Base-by-base conservation (phyloP, 495 filamentous ascomycete genomes). In the Penicillium canescens region DNA sequence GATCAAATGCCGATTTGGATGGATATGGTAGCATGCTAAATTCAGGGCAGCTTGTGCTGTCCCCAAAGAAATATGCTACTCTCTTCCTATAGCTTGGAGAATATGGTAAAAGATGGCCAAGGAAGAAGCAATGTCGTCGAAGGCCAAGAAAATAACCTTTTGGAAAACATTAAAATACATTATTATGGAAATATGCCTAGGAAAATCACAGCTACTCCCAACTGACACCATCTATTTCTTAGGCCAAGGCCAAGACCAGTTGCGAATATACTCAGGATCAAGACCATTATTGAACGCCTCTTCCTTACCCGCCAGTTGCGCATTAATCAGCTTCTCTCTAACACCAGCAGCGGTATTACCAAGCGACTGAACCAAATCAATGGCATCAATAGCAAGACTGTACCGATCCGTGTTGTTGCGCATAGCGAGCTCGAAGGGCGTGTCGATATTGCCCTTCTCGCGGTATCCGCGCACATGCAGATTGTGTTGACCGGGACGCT, bases 371-470 rank as follows among this genome's bases (percentile, higher is more conserved):
- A 86, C 78, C 45, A 79, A 77, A 60, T 90, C 86, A 55, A 91
- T 88, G 4, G 86, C 86, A 62, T 84, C 82, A 57, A 91, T 87
- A 6, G 87, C 86, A 18, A 91, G 67, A 60, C 82, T 85, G 63
- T 82, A 91, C 26, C 86, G 74, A 66, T 90, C 86, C 3, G 86
- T 86, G 46, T 82, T 73, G 66, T 91, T 91, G 44, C 86, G 75
- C 62, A 89, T 82, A 9, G 86, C 86, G 36, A 91, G 68, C 65
- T 89, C 85, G 31, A 89, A 81, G 4, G 86, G 86, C 0, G 86
- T 89, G 63, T 91, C 85, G 61, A 89, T 91, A 57, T 89, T 89
- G 37, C 86, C 86, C 78, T 89, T 89, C 77, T 89, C 86, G 60
- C 77, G 82, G 72, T 89, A 89, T 0, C 85, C 87, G 21, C 84